A percentile compares a stretch with the other conserved stretches of the same genome.
phyloP scores from a whole-genome alignment of 768 basidiomycete species.

The Amanita rimosa region DNA sequence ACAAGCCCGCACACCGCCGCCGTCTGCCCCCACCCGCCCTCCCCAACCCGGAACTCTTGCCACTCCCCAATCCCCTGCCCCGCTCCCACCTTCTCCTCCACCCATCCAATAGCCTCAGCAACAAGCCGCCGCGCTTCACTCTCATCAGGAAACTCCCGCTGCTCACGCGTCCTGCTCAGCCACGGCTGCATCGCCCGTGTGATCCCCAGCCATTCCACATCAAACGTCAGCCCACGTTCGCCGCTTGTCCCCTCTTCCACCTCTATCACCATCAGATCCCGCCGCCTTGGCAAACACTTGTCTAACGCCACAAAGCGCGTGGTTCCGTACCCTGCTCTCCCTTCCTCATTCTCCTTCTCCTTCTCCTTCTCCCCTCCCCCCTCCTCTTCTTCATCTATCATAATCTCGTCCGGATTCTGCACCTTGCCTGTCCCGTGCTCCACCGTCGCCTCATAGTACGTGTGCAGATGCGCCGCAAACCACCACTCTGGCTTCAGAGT shows the following conservation, averaged over 20 bases:
- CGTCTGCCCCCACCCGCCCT: constrained; percentile 77
- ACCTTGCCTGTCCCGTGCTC: constrained; percentile 20
- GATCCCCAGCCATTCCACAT: constrained; percentile 92
- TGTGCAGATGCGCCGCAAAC: constrained; percentile 90
- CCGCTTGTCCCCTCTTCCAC: background rate
- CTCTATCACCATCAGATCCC: constrained; percentile 72
- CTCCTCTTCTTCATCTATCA: constrained; percentile 33
- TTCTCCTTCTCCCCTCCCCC: constrained; percentile 2
- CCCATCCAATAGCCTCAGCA: constrained; percentile 52
- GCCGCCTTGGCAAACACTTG: constrained; percentile 69
- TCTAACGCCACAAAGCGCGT: constrained; percentile 87
- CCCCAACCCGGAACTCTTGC: constrained; percentile 62
- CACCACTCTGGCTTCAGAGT: constrained; percentile 75
- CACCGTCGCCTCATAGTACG: constrained; percentile 69
- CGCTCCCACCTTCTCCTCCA: constrained; percentile 29
- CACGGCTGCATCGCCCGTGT: constrained; percentile 76
- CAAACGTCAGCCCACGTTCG: constrained; percentile 47
- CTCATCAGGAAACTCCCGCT: constrained; percentile 50
- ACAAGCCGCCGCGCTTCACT: constrained; percentile 42
- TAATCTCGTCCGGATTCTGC: constrained; percentile 41
- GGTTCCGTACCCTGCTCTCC: constrained; percentile 22
- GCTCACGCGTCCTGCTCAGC: constrained; percentile 43
- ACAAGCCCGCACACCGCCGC: constrained; percentile 76
- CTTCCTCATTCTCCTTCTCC: constrained; percentile 22
- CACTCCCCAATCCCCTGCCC: constrained; percentile 36